phyloP scores from a whole-genome alignment of 176 grass and related monocot species.

The Pontederia paniculata region DNA sequence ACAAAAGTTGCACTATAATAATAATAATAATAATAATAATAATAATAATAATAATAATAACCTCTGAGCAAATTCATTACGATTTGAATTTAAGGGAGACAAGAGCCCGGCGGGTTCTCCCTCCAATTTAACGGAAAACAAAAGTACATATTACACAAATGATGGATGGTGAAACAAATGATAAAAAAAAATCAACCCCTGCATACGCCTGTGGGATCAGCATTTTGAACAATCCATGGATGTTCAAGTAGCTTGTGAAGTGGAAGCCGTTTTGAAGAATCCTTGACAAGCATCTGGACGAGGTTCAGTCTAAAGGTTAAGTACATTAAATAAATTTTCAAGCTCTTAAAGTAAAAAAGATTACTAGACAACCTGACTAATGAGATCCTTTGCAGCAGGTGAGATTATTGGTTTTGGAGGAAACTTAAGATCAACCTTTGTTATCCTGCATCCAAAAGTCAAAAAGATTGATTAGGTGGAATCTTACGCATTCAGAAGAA shows the following conservation, averaged over 20 bases:
- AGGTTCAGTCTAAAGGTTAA: neutral
- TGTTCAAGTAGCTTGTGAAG: constrained; percentile 2
- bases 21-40: too few relatives aligned
- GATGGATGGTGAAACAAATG: too few relatives aligned
- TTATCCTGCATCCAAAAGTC: neutral
- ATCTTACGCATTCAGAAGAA: too few relatives aligned
- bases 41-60: too few relatives aligned
- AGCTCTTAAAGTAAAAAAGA: neutral
- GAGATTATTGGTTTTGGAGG: neutral
- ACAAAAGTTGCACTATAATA: too few relatives aligned
- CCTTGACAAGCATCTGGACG: constrained; percentile 1
- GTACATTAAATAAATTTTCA: neutral
- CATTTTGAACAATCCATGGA: neutral
- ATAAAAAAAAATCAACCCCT: neutral
- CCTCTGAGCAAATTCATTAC: too few relatives aligned
- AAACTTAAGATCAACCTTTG: constrained; percentile 1
- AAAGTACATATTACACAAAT: too few relatives aligned
- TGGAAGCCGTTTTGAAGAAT: neutral
- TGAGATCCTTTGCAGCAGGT: neutral
- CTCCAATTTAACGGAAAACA: too few relatives aligned
- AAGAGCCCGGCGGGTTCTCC: too few relatives aligned
- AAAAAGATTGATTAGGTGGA: too few relatives aligned
- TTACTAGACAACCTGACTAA: neutral
- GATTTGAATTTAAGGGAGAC: too few relatives aligned
- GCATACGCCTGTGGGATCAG: neutral